These are phyloP conservation scores for Globisporangium cystogenes DNA, from an alignment of 352 stramenopile genomes.

Conservation along the genomic window DNA sequence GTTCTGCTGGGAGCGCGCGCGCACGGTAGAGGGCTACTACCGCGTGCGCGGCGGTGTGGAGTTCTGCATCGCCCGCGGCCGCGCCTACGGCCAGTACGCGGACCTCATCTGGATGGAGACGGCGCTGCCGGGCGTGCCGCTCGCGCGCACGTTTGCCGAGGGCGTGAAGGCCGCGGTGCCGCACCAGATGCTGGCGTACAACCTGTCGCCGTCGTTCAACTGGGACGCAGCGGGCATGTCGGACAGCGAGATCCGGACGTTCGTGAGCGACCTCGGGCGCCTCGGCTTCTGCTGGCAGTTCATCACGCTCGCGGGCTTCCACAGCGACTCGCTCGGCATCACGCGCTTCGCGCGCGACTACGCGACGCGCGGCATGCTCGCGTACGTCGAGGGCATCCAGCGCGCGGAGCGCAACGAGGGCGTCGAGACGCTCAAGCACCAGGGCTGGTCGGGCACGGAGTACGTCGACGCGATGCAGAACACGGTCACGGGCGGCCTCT, in stretches of 20 bases:
- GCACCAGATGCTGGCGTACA: conserved; percentile 98
- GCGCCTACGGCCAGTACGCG: conserved; percentile 93
- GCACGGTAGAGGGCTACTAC: conserved; percentile 98
- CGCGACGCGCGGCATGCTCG: conserved; percentile 90
- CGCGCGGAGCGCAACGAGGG: conserved; percentile 91
- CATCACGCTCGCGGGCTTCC: conserved; percentile 98
- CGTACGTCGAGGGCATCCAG: conserved; percentile 97
- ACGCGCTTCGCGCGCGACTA: conserved; percentile 92
- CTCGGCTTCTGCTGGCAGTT: conserved; percentile 99
- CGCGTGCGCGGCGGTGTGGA: conserved; percentile 93
- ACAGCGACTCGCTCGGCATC: conserved; percentile 96
- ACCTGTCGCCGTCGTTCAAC: conserved; percentile 98
- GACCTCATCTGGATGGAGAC: conserved; percentile 99
- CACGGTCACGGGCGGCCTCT: conserved; percentile 93
- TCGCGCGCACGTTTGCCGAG: conserved; percentile 92
- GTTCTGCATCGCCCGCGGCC: conserved; percentile 95
- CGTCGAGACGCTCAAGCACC: conserved; percentile 97
- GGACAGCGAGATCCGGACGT: conserved; percentile 90
- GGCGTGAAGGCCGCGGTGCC: conserved; percentile 90
- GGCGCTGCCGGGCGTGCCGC: conserved; percentile 90
- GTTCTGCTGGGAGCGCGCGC: conserved; percentile 96
- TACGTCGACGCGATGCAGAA: conserved; percentile 96
- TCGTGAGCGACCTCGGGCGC: conserved; percentile 94
- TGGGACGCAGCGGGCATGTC: conserved; percentile 97
- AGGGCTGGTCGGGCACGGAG: conserved; percentile 97